Base-by-base conservation (phyloP, 345 rosid species). In the Aquilaria sinensis region DNA sequence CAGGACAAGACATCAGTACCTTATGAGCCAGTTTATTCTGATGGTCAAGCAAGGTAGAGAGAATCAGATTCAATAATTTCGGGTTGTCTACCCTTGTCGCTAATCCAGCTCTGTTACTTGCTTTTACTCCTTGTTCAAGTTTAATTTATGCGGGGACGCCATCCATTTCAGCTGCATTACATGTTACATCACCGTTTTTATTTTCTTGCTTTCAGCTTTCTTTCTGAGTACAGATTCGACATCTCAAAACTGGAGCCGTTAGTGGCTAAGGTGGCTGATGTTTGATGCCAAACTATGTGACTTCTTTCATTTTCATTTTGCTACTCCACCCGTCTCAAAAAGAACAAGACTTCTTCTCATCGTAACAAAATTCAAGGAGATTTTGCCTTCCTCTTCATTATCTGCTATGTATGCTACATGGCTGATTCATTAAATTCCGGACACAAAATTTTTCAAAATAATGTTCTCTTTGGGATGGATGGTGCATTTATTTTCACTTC, bases 11-110 rank as follows among this genome's bases (percentile, higher is more conserved):
- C 93, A 63, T 78, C 97, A 51, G 54, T 83, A 41, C 75, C 86
- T 7, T 88, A 82, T 78, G 85, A 90, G 70, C 81, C 97, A 65
- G 87, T 90, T 66, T 87, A 90, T 65, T 85, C 96, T 70, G 97
- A 90, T 71, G 81, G 68, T 33, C 68, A 78, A 68, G 93, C 97
- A 68, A 84, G 93, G 97, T 88, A 76, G 45, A 4, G 15, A 3
- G 4, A 37, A 37, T 37, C 43, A 37, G 43, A 3, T 37, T 23
- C 23, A 23, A 1, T 23, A 23, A 23, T 23, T 23, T 23, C 23
- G 1, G 23, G 23, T 23, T 23, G 5, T 50, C 10, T 55, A 49
- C 9, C 11, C 57, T 34, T 10, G 23, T 23, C 23, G 23, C 45
- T 9, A 33, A 23, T 23, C 23, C 23, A 23, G 23, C 23, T 23